Percentiles rank a stretch among this genome's conserved stretches.
Evolutionary conservation across 371 early-diverging fungal species (phyloP).

Genomic region (Mucor racemosus): DNA sequence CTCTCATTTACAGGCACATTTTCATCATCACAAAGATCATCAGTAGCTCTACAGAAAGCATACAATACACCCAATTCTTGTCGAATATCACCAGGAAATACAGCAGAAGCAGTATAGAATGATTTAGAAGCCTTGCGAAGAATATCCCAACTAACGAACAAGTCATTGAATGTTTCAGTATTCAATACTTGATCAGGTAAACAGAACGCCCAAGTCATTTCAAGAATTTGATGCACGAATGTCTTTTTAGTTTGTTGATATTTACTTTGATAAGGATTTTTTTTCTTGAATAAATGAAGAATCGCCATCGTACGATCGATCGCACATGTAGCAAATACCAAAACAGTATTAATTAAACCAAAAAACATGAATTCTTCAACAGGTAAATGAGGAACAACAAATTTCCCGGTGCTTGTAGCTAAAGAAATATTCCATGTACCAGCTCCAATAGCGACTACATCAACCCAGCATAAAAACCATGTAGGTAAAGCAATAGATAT

Average conservation of each 20-base stretch:
- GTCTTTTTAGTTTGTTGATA: not conserved
- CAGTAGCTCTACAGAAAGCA: conserved; percentile 66
- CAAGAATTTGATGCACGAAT: not conserved
- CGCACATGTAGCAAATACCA: conserved; percentile 66
- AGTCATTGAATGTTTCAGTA: conserved; percentile 27
- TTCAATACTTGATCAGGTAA: conserved; percentile 37
- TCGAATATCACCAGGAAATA: conserved; percentile 52
- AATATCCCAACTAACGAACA: conserved; percentile 36
- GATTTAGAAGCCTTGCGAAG: conserved; percentile 54
- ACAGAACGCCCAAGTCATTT: conserved; percentile 35
- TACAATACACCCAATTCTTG: conserved; percentile 62
- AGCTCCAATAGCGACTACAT: conserved; percentile 54
- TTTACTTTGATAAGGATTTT: not conserved
- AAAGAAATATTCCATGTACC: conserved; percentile 62
- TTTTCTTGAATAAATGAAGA: conserved; percentile 27
- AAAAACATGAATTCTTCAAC: conserved; percentile 71
- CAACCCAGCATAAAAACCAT: conserved; percentile 57
- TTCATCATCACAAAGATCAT: conserved; percentile 62
- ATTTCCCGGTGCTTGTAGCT: conserved; percentile 51
- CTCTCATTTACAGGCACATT: conserved; percentile 29
- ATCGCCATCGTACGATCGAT: conserved; percentile 57
- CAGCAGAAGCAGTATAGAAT: conserved; percentile 58
- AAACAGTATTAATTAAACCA: conserved; percentile 54
- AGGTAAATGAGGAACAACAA: conserved; percentile 54
- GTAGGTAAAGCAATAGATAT: conserved; percentile 51